phyloP scores from a whole-genome alignment of 495 filamentous ascomycete species.

The Umbilicaria muhlenbergii region DNA sequence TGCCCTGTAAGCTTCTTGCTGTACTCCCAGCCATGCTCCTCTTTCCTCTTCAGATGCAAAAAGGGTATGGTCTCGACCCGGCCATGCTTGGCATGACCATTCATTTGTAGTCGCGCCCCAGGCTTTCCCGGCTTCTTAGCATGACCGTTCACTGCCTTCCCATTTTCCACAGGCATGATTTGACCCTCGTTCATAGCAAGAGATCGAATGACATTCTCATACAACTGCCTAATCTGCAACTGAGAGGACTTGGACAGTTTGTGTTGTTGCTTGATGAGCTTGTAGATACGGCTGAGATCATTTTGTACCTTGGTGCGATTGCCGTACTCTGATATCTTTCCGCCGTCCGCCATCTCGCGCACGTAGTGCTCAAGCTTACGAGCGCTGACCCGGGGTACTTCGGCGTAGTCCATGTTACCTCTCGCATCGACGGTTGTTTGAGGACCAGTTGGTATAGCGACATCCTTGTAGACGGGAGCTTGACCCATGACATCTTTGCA shows the following conservation, averaged over 20 bases:
- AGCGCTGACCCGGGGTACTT: constrained; percentile 74
- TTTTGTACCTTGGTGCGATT: constrained; percentile 97
- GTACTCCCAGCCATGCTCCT: constrained; percentile 93
- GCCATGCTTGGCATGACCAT: constrained; percentile 49
- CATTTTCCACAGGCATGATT: constrained; percentile 74
- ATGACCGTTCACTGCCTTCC: constrained; percentile 35
- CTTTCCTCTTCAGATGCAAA: constrained; percentile 90
- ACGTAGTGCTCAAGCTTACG: constrained; percentile 98
- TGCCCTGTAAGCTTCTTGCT: constrained; percentile 90
- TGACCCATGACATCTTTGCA: constrained; percentile 78
- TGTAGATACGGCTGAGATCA: constrained; percentile 85
- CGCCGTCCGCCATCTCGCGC: constrained; percentile 94
- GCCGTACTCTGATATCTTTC: constrained; percentile 96
- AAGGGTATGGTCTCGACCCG: constrained; percentile 97
- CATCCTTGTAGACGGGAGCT: constrained; percentile 88
- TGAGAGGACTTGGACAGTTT: constrained; percentile 89
- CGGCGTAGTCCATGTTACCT: constrained; percentile 78
- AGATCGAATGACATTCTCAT: constrained; percentile 83
- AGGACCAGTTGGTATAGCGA: constrained; percentile 79
- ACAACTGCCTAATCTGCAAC: constrained; percentile 85
- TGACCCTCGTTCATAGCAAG: constrained; percentile 94
- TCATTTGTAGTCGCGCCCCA: constrained; percentile 27
- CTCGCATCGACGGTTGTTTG: constrained; percentile 78
- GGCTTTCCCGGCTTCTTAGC: constrained; percentile 51
- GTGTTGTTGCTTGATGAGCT: constrained; percentile 93